A percentile compares a stretch with the other conserved stretches of the same genome.
Evolutionary conservation across 352 stramenopile species (phyloP).

Genomic region (Thraustotheca clavata): DNA sequence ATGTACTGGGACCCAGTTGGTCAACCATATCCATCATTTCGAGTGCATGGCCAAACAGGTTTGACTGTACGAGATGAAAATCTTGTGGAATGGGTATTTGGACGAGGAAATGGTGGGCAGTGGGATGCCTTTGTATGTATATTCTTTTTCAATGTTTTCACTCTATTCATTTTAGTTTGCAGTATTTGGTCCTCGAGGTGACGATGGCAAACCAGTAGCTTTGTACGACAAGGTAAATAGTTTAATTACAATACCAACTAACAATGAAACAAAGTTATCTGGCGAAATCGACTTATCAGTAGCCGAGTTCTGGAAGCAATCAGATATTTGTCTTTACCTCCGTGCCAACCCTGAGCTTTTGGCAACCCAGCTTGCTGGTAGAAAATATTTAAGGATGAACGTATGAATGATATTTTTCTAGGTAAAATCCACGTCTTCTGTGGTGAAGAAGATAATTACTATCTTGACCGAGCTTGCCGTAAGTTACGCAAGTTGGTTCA

Average conservation of each 20-base stretch:
- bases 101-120: constrained; percentile 58
- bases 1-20: too few species aligned
- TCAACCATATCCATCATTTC: too few species aligned
- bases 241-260: neutral
- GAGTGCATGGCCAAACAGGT: too few species aligned
- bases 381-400: neutral
- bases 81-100: constrained; percentile 51
- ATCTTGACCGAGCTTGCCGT: constrained; percentile 56
- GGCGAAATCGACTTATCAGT: constrained; percentile 55
- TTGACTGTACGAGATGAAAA: constrained; percentile 71
- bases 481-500: constrained; percentile 46
- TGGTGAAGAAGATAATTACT: constrained; percentile 65
- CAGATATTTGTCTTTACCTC: constrained; percentile 57
- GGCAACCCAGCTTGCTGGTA: constrained; percentile 27
- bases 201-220: constrained; percentile 38
- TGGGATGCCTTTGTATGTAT: constrained; percentile 64
- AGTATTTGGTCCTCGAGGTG: constrained; percentile 46
- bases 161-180: constrained; percentile 34
- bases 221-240: constrained; percentile 54
- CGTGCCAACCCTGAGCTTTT: constrained; percentile 30
- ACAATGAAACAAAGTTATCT: constrained; percentile 19
- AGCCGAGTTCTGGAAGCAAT: constrained; percentile 46
- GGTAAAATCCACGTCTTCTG: constrained; percentile 70
- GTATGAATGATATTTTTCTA: neutral
- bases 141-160: neutral